A percentile compares a stretch with the other conserved stretches of the same genome.
Evolutionary conservation across 2,329 filamentous ascomycete species (phyloP).

Genomic region (Phialophora expanda): DNA sequence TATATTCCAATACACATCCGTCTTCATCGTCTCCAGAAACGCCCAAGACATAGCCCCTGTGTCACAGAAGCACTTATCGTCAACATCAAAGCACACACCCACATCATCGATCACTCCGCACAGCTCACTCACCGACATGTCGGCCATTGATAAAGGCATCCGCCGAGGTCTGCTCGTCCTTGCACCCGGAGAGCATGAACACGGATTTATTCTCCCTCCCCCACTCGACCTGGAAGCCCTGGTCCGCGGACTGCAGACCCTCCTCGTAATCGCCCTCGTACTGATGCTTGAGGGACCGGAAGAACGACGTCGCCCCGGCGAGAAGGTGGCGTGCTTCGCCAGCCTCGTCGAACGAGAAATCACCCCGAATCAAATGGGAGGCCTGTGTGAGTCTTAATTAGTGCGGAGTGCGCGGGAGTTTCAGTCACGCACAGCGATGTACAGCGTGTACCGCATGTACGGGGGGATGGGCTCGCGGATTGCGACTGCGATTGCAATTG

Average conservation of each 20-base stretch:
- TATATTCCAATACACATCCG: constrained; percentile 35
- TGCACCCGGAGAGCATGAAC: constrained; percentile 59
- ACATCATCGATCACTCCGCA: neutral
- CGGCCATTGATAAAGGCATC: constrained; percentile 55
- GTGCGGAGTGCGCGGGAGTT: neutral
- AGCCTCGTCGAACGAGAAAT: constrained; percentile 50
- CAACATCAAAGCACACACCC: neutral
- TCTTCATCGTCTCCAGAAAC: constrained; percentile 39
- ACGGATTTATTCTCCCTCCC: constrained; percentile 54
- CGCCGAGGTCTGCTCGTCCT: constrained; percentile 58
- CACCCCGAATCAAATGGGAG: constrained; percentile 54
- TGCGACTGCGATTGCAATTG: neutral
- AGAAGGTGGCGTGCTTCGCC: constrained; percentile 59
- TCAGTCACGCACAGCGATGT: neutral
- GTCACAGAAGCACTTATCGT: neutral
- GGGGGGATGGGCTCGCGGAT: neutral
- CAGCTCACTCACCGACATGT: constrained; percentile 39
- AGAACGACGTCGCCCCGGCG: constrained; percentile 61
- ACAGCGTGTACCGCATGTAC: neutral
- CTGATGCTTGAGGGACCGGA: constrained; percentile 47
- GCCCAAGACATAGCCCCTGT: constrained; percentile 39
- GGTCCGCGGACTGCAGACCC: constrained; percentile 48
- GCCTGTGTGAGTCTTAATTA: constrained; percentile 5
- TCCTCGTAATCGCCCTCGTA: constrained; percentile 53
- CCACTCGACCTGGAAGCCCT: constrained; percentile 54